Evolutionary conservation across 2,329 filamentous ascomycete genomes (phyloP).

Genomic region (Calonectria henricotiae): DNA sequence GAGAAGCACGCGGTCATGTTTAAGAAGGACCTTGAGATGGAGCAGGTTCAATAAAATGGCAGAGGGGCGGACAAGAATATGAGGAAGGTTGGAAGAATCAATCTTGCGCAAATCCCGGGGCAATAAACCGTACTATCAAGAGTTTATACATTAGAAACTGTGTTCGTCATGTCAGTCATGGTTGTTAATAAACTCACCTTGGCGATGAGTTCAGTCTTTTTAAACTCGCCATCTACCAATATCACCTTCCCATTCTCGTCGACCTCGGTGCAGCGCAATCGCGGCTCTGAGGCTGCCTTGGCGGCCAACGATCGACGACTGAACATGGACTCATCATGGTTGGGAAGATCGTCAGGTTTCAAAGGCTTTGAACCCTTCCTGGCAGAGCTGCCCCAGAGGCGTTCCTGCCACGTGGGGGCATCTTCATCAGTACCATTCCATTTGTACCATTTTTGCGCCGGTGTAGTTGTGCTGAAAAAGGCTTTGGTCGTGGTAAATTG

Average conservation of each 20-base stretch:
- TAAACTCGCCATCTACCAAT: constrained; percentile 94
- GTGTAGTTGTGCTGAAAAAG: constrained; percentile 55
- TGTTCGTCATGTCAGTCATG: not conserved
- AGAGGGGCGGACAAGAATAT: constrained; percentile 93
- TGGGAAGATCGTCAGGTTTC: constrained; percentile 74
- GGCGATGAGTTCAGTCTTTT: constrained; percentile 96
- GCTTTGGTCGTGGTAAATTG: constrained; percentile 38
- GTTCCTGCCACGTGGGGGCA: constrained; percentile 65
- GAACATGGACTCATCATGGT: constrained; percentile 74
- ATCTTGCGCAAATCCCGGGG: constrained; percentile 98
- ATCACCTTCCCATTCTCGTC: constrained; percentile 94
- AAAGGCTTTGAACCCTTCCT: constrained; percentile 61
- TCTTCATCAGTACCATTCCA: constrained; percentile 42
- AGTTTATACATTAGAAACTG: constrained; percentile 30
- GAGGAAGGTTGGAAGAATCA: constrained; percentile 94
- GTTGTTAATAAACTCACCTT: constrained; percentile 72
- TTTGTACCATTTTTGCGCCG: constrained; percentile 46
- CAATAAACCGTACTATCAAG: constrained; percentile 84
- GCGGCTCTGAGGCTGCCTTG: constrained; percentile 87
- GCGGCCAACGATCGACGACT: constrained; percentile 80
- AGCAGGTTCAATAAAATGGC: constrained; percentile 96
- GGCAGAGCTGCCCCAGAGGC: constrained; percentile 63
- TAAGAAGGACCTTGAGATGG: constrained; percentile 96
- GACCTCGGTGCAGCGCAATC: constrained; percentile 94
- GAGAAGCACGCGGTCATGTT: constrained; percentile 92